Percentiles rank a stretch among this genome's conserved stretches.
These are phyloP conservation scores for Fraxinus cuspidata DNA, from an alignment of 257 asterid species.

Conservation along the genomic window DNA sequence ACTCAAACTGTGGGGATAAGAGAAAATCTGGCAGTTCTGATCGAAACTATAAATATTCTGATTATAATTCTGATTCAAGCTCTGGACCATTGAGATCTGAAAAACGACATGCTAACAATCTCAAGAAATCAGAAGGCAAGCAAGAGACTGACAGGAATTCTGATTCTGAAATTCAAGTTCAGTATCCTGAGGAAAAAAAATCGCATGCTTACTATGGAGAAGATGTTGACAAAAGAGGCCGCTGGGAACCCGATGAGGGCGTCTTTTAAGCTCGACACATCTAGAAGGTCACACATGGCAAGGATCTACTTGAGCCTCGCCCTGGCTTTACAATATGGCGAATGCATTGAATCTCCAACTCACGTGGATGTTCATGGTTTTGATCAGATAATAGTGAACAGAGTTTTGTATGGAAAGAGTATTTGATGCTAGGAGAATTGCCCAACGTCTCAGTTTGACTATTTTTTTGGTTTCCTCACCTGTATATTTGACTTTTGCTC, in stretches of 20 bases:
- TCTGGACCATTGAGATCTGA: slow-evolving; percentile 13
- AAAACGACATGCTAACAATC: slow-evolving; percentile 7
- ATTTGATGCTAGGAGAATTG: neutral
- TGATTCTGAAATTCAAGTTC: slow-evolving; percentile 20
- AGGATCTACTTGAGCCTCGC: neutral
- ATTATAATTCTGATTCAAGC: slow-evolving; percentile 31
- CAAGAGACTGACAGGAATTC: slow-evolving; percentile 26
- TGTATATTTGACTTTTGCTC: neutral
- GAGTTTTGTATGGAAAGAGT: neutral
- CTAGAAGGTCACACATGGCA: slow-evolving; percentile 11
- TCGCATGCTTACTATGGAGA: slow-evolving; percentile 31
- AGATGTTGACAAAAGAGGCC: slow-evolving; percentile 43
- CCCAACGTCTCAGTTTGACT: neutral
- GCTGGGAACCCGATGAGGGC: slow-evolving; percentile 55
- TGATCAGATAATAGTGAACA: neutral
- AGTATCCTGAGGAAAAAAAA: slow-evolving; percentile 8
- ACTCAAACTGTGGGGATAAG: slow-evolving; percentile 25
- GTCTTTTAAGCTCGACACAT: slow-evolving; percentile 14
- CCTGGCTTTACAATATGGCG: neutral
- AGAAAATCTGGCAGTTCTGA: slow-evolving; percentile 19
- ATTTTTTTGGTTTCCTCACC: neutral
- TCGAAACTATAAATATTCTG: slow-evolving; percentile 22
- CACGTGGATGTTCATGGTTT: neutral
- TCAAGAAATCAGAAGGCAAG: slow-evolving; percentile 32
- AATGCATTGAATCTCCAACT: neutral